Evolutionary conservation across 257 asterid genomes (phyloP), one percentile per base, ranked within the genome.

Genomic region (Nicotiana noctiflora): DNA sequence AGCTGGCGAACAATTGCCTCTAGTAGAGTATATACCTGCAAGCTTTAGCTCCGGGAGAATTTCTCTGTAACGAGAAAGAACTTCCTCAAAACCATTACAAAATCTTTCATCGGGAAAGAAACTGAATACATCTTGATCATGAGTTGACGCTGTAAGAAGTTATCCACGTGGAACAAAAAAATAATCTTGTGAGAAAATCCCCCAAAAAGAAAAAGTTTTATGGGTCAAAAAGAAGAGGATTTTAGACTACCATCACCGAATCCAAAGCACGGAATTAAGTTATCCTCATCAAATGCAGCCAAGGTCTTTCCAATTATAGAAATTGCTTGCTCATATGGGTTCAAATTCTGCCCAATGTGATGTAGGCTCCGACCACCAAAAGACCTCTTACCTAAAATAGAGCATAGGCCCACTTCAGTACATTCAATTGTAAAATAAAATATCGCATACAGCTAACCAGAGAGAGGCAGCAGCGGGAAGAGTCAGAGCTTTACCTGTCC

Each of bases 21-120:
- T 78, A 74, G 57, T 52, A 72, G 49, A 59, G 77, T 52, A 31
- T 87, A 80, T 80, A 95, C 99, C 99, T 89, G 99, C 91, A 84
- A 95, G 96, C 84, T 79, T 89, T 81, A 93, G 82, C 83, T 84
- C 84, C 34, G 98, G 99, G 83, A 82, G 81, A 55, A 93, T 86
- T 85, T 95, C 97, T 88, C 93, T 91, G 75, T 95, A 95, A 61
- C 89, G 89, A 78, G 89, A 84, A 53, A 95, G 85, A 59, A 91
- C 98, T 77, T 95, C 98, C 89, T 92, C 99, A 87, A 95, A 95
- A 74, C 97, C 98, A 80, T 89, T 86, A 91, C 99, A 95, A 85
- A 72, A 86, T 80, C 92, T 90, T 29, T 88, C 94, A 27, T 91
- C 97, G 6, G 96, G 92, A 68, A 86, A 85, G 86, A 95, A 95